Base-by-base conservation (phyloP, 1,139 yeast species). In the Geotrichum fermentans region DNA sequence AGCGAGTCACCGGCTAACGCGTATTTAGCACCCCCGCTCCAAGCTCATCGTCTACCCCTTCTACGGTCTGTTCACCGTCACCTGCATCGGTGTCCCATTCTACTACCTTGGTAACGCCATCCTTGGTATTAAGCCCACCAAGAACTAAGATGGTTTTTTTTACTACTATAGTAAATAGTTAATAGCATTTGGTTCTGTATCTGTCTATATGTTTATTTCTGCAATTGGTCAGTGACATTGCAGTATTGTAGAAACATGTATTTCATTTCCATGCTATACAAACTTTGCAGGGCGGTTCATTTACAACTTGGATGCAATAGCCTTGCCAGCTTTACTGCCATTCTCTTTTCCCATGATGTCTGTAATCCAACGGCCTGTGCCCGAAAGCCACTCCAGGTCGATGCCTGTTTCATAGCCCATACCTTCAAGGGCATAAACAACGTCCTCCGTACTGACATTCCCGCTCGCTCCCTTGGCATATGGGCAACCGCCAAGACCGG, bases 1-100 rank as follows among this genome's bases (percentile, higher is more conserved):
- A 17, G 50, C 52, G n/a, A 14, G 3, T 35, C n/a, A n/a, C n/a
- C n/a, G n/a, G n/a, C n/a, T n/a, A n/a, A n/a, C n/a, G n/a, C 7
- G 13, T 16, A 8, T 11, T 16, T 34, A 45, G 49, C 63, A 64
- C 52, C 71, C 73, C 40, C 82, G 90, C 73, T 81, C 96, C 60
- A 87, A 86, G 73, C 73, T 78, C 65, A 73, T 83, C 68, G 78
- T 89, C 61, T 86, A 84, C 73, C 97, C 97, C 68, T 90, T 83
- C 80, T 86, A 81, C 76, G 94, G 89, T 59, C 74, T 86, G 59
- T 85, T 89, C 74, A 75, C 90, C 56, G 75, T 83, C 56, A 74
- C 89, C 60, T 65, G 69, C 55, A 77, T 88, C 52, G 77, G 78
- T 57, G 77, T 79, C 57, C 86, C 95, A 61, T 72, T 83, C 59